Conservation (phyloP, 176 grass and related monocot genomes). For the Zea luxurians region DNA sequence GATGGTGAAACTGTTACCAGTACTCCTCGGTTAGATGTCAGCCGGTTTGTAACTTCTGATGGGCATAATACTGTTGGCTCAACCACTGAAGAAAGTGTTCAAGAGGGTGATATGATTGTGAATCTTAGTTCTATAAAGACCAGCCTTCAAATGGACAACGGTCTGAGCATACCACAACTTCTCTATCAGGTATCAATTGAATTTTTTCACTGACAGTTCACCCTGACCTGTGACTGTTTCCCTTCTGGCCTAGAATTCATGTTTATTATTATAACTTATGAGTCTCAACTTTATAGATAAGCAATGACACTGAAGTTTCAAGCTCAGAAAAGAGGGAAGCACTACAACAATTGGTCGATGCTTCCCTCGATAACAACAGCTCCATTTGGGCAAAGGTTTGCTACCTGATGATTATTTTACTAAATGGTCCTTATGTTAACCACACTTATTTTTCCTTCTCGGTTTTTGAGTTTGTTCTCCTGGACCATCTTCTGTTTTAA, state of each 20-base stretch:
- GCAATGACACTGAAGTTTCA: constrained; percentile 66
- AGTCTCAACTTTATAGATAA: constrained; percentile 58
- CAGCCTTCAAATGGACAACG: constrained; percentile 52
- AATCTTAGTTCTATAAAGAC: constrained; percentile 60
- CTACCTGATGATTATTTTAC: constrained; percentile 28
- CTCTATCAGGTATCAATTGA: constrained; percentile 70
- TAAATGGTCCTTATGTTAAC: constrained; percentile 18
- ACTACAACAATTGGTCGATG: constrained; percentile 83
- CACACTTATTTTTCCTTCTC: neutral
- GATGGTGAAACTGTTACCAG: constrained; percentile 63
- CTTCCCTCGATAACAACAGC: constrained; percentile 63
- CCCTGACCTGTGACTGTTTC: constrained; percentile 7
- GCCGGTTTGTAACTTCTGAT: constrained; percentile 50
- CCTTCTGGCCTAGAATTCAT: constrained; percentile 21
- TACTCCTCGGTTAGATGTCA: constrained; percentile 73
- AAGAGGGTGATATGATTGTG: constrained; percentile 49
- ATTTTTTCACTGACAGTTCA: constrained; percentile 3
- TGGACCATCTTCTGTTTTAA: neutral
- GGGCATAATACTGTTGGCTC: constrained; percentile 57
- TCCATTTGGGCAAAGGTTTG: constrained; percentile 95
- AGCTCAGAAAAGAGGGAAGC: constrained; percentile 67
- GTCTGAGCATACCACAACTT: constrained; percentile 85
- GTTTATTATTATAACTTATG: constrained; percentile 18
- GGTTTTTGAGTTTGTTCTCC: neutral
- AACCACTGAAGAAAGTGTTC: constrained; percentile 44